Evolutionary conservation across 169 alveolate species (phyloP).

Genomic region (Eimeria praecox): DNA sequence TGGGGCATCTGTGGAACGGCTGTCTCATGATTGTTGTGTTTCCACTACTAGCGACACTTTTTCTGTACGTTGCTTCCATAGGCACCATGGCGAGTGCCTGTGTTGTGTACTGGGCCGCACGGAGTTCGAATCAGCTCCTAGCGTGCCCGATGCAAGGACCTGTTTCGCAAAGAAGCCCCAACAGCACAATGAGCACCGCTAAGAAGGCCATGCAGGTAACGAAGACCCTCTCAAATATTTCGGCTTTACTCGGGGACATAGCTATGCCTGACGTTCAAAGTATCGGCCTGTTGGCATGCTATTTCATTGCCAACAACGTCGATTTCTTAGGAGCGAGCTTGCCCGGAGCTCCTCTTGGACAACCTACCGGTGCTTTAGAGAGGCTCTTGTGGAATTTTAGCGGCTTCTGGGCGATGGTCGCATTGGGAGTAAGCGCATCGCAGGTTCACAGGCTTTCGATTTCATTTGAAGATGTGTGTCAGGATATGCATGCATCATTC

Average conservation of each 20-base stretch:
- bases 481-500: background rate
- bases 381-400: conserved; percentile 49
- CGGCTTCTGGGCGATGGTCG: conserved; percentile 68
- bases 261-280: conserved; percentile 79
- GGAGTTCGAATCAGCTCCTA: background rate
- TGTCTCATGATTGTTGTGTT: conserved; percentile 34
- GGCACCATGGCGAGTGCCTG: conserved; percentile 50
- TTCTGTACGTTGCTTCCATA: conserved; percentile 32
- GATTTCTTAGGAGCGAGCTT: conserved; percentile 60
- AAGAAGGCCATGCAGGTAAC: conserved; percentile 1
- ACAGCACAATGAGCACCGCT: background rate
- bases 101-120: background rate
- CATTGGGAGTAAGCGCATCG: conserved; percentile 52
- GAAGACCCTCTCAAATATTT: background rate
- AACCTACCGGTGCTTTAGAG: conserved; percentile 1
- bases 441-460: conserved; percentile 52
- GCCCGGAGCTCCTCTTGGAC: conserved; percentile 22
- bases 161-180: background rate
- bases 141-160: background rate
- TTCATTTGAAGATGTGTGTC: conserved; percentile 21
- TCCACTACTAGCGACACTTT: conserved; percentile 20
- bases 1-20: conserved; percentile 35
- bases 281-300: conserved; percentile 56
- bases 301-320: conserved; percentile 49
- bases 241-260: conserved; percentile 16